Conservation (phyloP, 208 protist genomes). For the Leishmania lainsoni region DNA sequence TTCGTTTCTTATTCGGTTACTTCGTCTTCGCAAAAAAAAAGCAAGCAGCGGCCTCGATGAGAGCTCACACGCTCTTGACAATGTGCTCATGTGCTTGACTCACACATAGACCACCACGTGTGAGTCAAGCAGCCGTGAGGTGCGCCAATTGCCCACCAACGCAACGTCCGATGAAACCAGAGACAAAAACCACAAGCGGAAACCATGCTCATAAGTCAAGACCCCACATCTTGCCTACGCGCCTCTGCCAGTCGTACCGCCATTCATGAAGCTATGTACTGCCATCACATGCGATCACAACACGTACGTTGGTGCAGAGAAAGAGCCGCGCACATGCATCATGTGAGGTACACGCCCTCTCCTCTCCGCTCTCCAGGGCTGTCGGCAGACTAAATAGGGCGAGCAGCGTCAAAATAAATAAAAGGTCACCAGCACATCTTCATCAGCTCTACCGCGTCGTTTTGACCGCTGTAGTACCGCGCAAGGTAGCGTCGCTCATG, state of each 20-base stretch:
- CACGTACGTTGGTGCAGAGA: neutral
- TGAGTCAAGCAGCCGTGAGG: neutral
- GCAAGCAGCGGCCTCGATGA: neutral
- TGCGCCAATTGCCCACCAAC: neutral
- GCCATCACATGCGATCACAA: neutral
- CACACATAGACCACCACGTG: neutral
- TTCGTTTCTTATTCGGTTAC: neutral
- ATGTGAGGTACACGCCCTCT: neutral
- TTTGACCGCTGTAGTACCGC: constrained; percentile 53
- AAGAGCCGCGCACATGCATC: neutral
- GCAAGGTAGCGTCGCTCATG: constrained; percentile 44
- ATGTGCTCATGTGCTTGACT: no score
- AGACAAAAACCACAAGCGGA: neutral
- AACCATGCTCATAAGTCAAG: neutral
- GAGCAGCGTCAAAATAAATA: neutral
- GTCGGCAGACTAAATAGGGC: neutral
- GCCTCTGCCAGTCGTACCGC: neutral
- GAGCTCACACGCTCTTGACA: neutral
- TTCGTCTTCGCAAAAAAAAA: neutral
- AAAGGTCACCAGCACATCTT: constrained; percentile 3
- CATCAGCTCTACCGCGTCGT: constrained; percentile 78
- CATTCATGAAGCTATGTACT: neutral
- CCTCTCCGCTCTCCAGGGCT: neutral
- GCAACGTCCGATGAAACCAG: neutral
- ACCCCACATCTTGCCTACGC: neutral